Base-by-base conservation (phyloP, 208 protist genomes). In the Leishmania gerbilli region DNA sequence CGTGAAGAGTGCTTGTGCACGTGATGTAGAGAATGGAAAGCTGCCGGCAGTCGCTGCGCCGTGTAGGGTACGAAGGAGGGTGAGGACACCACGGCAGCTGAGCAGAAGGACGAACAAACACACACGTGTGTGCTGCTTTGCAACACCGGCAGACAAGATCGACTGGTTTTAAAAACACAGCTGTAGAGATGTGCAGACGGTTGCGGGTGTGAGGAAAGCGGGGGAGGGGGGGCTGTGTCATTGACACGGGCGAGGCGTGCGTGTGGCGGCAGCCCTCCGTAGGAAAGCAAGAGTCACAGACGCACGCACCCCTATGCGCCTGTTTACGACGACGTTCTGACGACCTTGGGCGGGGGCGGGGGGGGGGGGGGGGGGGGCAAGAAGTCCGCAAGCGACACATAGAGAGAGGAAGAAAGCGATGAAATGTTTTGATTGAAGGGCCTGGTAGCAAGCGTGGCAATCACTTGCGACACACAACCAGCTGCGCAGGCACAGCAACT, bases 201-300 rank as follows among this genome's bases (percentile, higher is more conserved):
- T 15, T 27, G 27, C 58, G 58, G 3, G 31, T 64, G 58, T 64
- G 9, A n/a, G 58, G 27, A n/a, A 65, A 65, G 34, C 17, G 49
- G 49, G 27, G 19, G 5, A 1, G 19, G 5, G 7, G 60, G 27
- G 8, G 15, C 62, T 15, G 62, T 67, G 62, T 19, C 62, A 67
- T 8, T 40, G 62, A 8, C 31, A 67, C 31, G 31, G 62, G 6
- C 6, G 7, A 42, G n/a, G 56, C 42, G 53, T 45, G 56, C 62
- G 76, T 58, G 76, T 72, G 13, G 62, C 62, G 62, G 62, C 62
- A 67, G 62, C 40, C 31, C 62, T 19, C 62, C 15, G 31, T 40
- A 2, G n/a, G 13, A 37, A 24, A 67, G 56, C 27, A 31, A n/a
- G 31, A 67, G 68, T 53, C 15, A 45, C 27, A 45, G 42, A 74